These are phyloP conservation scores for Kodamaea fukazawae DNA, from an alignment of 805 yeast genomes.

Conservation along the genomic window DNA sequence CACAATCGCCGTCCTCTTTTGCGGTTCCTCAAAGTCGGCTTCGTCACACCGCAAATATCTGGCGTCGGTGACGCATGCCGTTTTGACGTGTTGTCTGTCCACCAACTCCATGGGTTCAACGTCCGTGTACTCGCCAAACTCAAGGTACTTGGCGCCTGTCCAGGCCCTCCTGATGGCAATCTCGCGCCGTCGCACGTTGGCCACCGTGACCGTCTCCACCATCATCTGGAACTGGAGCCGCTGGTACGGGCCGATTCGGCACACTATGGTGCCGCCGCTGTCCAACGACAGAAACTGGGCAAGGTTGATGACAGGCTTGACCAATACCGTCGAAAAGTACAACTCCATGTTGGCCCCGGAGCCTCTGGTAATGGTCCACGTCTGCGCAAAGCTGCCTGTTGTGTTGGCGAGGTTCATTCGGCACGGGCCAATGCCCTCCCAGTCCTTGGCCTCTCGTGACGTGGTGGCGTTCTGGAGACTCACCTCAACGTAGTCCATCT, in stretches of 20 bases:
- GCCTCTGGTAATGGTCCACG: slow-evolving; percentile 6
- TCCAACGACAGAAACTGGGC: background rate
- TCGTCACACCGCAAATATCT: slow-evolving; percentile 1
- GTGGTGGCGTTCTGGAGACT: slow-evolving; percentile 2
- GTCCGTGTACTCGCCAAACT: slow-evolving; percentile 8
- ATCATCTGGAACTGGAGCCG: slow-evolving; percentile 9
- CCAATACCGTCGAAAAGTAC: background rate
- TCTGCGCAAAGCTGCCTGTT: slow-evolving; percentile 6
- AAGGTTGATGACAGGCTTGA: background rate
- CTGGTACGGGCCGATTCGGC: slow-evolving; percentile 9
- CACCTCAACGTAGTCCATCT: slow-evolving; percentile 4
- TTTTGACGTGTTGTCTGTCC: slow-evolving; percentile 3
- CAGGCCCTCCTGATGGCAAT: slow-evolving; percentile 1
- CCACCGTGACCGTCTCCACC: slow-evolving; percentile 4
- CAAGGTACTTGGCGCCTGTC: slow-evolving; percentile 1
- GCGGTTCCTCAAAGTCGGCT: background rate
- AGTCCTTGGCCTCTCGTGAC: background rate
- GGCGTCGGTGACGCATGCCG: slow-evolving; percentile 11
- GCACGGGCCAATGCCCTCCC: slow-evolving; percentile 11
- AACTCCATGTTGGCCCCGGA: slow-evolving; percentile 3
- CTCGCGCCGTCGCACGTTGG: background rate
- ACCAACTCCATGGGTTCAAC: background rate
- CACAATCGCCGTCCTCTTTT: too few relatives aligned
- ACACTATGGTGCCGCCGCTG: slow-evolving; percentile 5
- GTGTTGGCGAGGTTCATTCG: slow-evolving; percentile 7